Conservation (phyloP, 2,329 filamentous ascomycete genomes). For the Trichophyton verrucosum region DNA sequence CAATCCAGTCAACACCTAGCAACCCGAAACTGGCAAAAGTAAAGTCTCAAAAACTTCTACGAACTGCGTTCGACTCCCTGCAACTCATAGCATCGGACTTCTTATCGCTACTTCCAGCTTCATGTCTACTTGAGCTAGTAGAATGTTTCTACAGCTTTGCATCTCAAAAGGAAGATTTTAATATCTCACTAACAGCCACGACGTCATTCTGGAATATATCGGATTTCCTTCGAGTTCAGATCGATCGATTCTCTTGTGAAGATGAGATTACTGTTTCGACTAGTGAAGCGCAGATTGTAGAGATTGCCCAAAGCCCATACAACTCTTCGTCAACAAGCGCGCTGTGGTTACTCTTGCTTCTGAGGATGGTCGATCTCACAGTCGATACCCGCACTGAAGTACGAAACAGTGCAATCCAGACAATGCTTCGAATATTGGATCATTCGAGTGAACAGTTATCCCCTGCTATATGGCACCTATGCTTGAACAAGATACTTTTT, state of each 20-base stretch:
- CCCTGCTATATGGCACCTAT: constrained; percentile 69
- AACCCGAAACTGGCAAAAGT: constrained; percentile 8
- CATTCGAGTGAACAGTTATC: constrained; percentile 73
- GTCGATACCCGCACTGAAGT: constrained; percentile 30
- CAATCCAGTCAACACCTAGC: constrained; percentile 13
- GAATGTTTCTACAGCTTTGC: constrained; percentile 84
- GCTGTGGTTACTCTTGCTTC: constrained; percentile 26
- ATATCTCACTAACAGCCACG: constrained; percentile 87
- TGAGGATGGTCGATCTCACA: constrained; percentile 29
- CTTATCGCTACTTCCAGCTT: constrained; percentile 56
- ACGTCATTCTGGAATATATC: constrained; percentile 95
- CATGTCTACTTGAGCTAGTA: constrained; percentile 64
- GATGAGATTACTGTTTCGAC: constrained; percentile 31
- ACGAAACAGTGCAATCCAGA: constrained; percentile 64
- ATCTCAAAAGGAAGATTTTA: constrained; percentile 79
- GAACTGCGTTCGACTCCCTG: constrained; percentile 75
- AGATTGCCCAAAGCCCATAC: constrained; percentile 48
- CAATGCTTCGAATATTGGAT: constrained; percentile 79
- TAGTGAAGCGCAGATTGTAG: constrained; percentile 45
- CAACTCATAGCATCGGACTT: constrained; percentile 96
- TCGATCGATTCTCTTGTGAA: constrained; percentile 30
- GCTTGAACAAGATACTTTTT: constrained; percentile 69
- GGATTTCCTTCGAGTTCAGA: constrained; percentile 57
- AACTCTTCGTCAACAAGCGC: constrained; percentile 43
- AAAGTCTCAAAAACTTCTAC: constrained; percentile 60